Conservation (phyloP, 495 filamentous ascomycete species). For the Pyrenula massariospora region DNA sequence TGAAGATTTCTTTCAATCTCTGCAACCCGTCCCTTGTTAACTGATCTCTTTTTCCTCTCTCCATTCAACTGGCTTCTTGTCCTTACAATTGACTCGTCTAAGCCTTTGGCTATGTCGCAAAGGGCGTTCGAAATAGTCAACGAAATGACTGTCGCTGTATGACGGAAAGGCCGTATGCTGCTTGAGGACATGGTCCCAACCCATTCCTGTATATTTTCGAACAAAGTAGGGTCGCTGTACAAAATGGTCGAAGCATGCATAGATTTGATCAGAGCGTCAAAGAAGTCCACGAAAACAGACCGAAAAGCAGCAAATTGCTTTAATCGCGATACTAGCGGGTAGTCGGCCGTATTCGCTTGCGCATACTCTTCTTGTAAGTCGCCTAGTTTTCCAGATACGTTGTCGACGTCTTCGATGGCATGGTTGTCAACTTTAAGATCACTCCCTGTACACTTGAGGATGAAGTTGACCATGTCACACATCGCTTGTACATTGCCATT, state of each 20-base stretch:
- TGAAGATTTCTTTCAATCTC: conserved; percentile 57
- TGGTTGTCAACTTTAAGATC: conserved; percentile 57
- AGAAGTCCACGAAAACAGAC: conserved; percentile 63
- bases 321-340: conserved; percentile 77
- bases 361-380: conserved; percentile 78
- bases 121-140: conserved; percentile 64
- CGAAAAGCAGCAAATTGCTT: conserved; percentile 65
- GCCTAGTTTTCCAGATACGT: conserved; percentile 50
- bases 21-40: conserved; percentile 62
- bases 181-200: conserved; percentile 76
- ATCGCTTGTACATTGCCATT: conserved; percentile 55
- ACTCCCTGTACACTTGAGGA: conserved; percentile 73
- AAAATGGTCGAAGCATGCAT: conserved; percentile 64
- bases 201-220: conserved; percentile 83
- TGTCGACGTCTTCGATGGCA: conserved; percentile 79
- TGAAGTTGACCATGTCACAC: conserved; percentile 78
- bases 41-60: conserved; percentile 63
- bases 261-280: conserved; percentile 57
- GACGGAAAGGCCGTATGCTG: conserved; percentile 72
- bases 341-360: conserved; percentile 70
- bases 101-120: conserved; percentile 46
- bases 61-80: conserved; percentile 69
- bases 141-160: conserved; percentile 76
- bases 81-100: conserved; percentile 58
- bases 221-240: conserved; percentile 59